Evolutionary conservation across 2,329 filamentous ascomycete species (phyloP), one percentile per base, ranked within the genome.

Genomic region (Colletotrichum orbiculare): DNA sequence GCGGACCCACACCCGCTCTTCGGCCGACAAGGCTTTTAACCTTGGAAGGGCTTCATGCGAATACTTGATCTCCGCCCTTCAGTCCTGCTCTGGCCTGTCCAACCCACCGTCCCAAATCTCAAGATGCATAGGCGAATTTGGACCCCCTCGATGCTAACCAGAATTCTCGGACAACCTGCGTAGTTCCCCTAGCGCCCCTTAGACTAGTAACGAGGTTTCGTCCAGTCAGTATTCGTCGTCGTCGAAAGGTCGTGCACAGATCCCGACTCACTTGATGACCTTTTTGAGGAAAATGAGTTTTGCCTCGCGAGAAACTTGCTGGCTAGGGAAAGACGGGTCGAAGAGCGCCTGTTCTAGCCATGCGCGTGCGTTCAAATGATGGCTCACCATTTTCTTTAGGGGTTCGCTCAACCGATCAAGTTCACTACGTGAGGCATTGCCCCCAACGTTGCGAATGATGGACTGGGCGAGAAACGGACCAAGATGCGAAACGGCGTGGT

Each of bases 391-490:
- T 72, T 88, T 91, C 77, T 90, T 92, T 5, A 94, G 79, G 2
- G 90, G 91, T 64, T 92, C 90, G 59, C 85, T 85, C 6, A 94
- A 77, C 69, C 85, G 88, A 70, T 93, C 91, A 0, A 94, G 80
- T 71, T 94, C 91, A 69, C 89, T 92, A 43, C 91, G 85, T 2
- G 88, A 85, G 4, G 89, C 90, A 59, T 86, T 85, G 1, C 91
- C 91, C 6, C 88, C 87, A 41, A 93, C 83, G 64, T 92, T 91
- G 63, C 84, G 82, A 2, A 90, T 80, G 33, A 93, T 78, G 0
- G 85, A 84, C 60, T 83, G 81, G 5, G 85, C 79, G n/a, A 93
- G 75, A 15, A 85, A 75, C 0, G 89, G 89, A 0, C 90, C 89
- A 8, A 92, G 81, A 55, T 87, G 85, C 7, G 79, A 73, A 72